Evolutionary conservation across 2,329 filamentous ascomycete species (phyloP), one percentile per base, ranked within the genome.

Genomic region (Leptographium lundbergii): DNA sequence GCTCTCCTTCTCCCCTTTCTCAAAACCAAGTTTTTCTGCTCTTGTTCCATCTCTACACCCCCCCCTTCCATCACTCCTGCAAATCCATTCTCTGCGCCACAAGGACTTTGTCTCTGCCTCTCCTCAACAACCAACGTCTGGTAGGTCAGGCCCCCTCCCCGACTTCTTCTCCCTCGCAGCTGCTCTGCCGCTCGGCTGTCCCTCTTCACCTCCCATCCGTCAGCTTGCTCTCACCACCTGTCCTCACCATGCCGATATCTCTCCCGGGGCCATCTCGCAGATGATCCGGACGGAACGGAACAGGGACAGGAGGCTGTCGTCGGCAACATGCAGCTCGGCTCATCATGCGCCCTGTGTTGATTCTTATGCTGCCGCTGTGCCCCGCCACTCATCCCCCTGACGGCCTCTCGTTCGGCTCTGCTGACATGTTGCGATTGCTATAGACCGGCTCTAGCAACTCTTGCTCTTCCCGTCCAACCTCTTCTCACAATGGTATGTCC

Each of bases 401-500:
- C 14, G 3, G 22, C 34, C 50, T 29, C 50, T 22, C 17, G 32
- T 10, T 19, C 24, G 9, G 51, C 54, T 56, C 3, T 42, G 48
- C 56, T 52, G 32, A 45, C 47, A 24, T 19, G 19, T 25, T 19
- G 19, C 39, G 13, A 50, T 29, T 52, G 14, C 3, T 6, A 4
- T n/a, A 32, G 25, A n/a, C 47, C 11, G 6, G 10, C 5, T 14
- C 36, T 34, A 29, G 22, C 19, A 24, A 9, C 1, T 52, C 22
- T n/a, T n/a, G 19, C 14, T 25, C 7, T 11, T 25, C 17, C 39
- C 42, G 24, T 25, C 53, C 7, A 17, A 47, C 7, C 17, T 19
- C 27, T 48, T 6, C 24, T 29, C 50, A 54, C 24, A 14, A 58
- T 58, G 57, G 57, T 58, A 52, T 29, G 56, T 57, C 56, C 10